Percentiles rank a stretch among this genome's conserved stretches.
Evolutionary conservation across 805 yeast species (phyloP).

Genomic region (Lipomyces starkeyi): DNA sequence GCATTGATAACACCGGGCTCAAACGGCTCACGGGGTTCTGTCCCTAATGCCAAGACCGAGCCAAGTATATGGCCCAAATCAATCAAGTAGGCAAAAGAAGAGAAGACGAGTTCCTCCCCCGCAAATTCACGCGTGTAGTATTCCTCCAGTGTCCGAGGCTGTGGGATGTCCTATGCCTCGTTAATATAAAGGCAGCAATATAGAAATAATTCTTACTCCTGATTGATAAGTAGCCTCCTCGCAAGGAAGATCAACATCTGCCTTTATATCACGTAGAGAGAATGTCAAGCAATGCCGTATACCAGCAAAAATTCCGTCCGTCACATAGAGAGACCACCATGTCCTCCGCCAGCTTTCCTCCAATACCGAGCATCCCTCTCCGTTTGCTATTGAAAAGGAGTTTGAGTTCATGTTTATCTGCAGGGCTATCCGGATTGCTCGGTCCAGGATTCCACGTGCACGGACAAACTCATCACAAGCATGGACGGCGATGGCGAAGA

Average conservation of each 20-base stretch:
- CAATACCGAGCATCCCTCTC: not conserved
- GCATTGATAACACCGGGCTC: not conserved
- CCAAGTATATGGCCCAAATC: not conserved
- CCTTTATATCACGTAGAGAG: not conserved
- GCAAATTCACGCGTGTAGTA: conserved; percentile 2
- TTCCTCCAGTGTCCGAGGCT: conserved; percentile 4
- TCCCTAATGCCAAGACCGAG: not conserved
- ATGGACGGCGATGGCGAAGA: conserved; percentile 6
- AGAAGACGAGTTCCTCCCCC: conserved; percentile 2
- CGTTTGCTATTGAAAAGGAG: conserved; percentile 1
- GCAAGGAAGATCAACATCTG: conserved; percentile 1
- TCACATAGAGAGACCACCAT: conserved; percentile 2
- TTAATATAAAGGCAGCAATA: not conserved
- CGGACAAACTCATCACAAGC: conserved; percentile 1
- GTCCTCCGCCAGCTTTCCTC: conserved; percentile 8
- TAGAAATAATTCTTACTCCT: not conserved
- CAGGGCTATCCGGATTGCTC: not conserved
- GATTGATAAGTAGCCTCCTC: conserved; percentile 5
- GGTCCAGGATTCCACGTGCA: conserved; percentile 5
- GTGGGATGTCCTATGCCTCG: conserved; percentile 2
- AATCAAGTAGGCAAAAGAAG: not conserved
- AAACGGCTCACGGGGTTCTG: conserved; percentile 1
- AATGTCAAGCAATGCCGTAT: conserved; percentile 4
- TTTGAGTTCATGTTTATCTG: not conserved
- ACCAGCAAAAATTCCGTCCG: not conserved